These are phyloP conservation scores for Nemania diffusa DNA, from an alignment of 2,329 filamentous ascomycete species.

Conservation along the genomic window DNA sequence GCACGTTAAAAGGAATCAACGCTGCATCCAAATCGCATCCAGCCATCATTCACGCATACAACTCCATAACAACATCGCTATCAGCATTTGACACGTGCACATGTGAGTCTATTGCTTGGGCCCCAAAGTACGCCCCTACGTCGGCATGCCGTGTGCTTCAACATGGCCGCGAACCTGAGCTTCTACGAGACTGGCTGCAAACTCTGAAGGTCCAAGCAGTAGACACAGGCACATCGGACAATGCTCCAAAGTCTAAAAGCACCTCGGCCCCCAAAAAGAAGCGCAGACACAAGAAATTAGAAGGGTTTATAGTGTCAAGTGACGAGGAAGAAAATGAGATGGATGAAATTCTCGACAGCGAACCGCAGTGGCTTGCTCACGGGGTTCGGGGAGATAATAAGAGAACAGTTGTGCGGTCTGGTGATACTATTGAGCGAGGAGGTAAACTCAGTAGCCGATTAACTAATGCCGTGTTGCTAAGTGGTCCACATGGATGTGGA, in stretches of 20 bases:
- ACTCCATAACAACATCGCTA: slow-evolving; percentile 67
- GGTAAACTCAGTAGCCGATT: slow-evolving; percentile 61
- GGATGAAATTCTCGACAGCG: slow-evolving; percentile 73
- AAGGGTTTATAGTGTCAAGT: slow-evolving; percentile 82
- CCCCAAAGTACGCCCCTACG: slow-evolving; percentile 83
- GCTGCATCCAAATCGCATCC: slow-evolving; percentile 59
- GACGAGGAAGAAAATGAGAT: slow-evolving; percentile 78
- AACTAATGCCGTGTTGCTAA: slow-evolving; percentile 85
- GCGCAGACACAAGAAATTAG: slow-evolving; percentile 77
- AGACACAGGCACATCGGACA: slow-evolving; percentile 64
- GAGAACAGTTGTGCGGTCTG: slow-evolving; percentile 65
- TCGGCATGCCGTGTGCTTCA: slow-evolving; percentile 80
- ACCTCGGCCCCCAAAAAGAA: slow-evolving; percentile 63
- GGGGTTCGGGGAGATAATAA: slow-evolving; percentile 53
- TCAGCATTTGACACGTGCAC: slow-evolving; percentile 83
- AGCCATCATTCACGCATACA: slow-evolving; percentile 68
- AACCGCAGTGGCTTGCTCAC: slow-evolving; percentile 59
- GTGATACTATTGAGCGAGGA: slow-evolving; percentile 34
- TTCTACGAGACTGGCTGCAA: slow-evolving; percentile 84
- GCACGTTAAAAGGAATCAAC: slow-evolving; percentile 42
- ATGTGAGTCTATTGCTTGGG: slow-evolving; percentile 80
- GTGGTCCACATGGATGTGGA: slow-evolving; percentile 87
- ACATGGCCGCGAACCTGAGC: slow-evolving; percentile 71
- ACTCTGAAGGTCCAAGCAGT: slow-evolving; percentile 81
- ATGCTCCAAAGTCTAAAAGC: slow-evolving; percentile 48